Evolutionary conservation across 2,329 filamentous ascomycete genomes (phyloP).

Genomic region (Aspergillus vadensis): DNA sequence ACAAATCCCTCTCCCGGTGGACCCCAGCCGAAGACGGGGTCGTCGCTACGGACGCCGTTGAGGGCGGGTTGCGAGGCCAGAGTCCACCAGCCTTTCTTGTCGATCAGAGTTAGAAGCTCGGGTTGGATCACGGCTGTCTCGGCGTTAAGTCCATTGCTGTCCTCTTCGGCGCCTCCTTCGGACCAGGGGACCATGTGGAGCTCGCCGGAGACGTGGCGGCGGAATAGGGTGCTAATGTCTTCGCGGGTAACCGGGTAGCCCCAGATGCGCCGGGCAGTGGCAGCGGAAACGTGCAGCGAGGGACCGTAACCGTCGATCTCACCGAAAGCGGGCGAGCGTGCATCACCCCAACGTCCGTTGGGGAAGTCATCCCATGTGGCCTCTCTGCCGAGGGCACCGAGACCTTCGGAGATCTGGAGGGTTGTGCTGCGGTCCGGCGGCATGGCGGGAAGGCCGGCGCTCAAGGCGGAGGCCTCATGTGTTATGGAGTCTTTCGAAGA

Average conservation of each 20-base stretch:
- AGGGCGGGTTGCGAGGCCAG: conserved; percentile 93
- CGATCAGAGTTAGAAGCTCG: conserved; percentile 74
- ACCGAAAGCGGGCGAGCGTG: conserved; percentile 88
- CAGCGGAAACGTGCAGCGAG: conserved; percentile 87
- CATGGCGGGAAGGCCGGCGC: conserved; percentile 70
- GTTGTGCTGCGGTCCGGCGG: conserved; percentile 81
- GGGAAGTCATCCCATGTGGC: conserved; percentile 99
- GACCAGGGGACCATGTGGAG: conserved; percentile 88
- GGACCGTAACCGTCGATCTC: conserved; percentile 98
- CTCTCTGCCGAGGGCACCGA: conserved; percentile 84
- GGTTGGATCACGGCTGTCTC: conserved; percentile 81
- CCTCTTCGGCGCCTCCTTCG: conserved; percentile 68
- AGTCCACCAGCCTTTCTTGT: conserved; percentile 85
- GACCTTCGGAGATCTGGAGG: conserved; percentile 89
- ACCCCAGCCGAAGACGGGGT: conserved; percentile 89
- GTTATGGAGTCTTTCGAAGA: conserved; percentile 41
- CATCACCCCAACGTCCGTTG: conserved; percentile 93
- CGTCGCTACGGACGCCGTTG: conserved; percentile 75
- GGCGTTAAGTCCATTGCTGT: conserved; percentile 51
- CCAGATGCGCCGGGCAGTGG: conserved; percentile 82
- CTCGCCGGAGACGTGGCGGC: conserved; percentile 76
- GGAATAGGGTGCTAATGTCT: conserved; percentile 81
- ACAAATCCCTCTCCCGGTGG: conserved; percentile 83
- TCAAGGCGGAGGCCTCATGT: conserved; percentile 72
- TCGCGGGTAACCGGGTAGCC: conserved; percentile 68